Conservation (phyloP, 1,284 basidiomycete species). For the Phlebopus sp. region DNA sequence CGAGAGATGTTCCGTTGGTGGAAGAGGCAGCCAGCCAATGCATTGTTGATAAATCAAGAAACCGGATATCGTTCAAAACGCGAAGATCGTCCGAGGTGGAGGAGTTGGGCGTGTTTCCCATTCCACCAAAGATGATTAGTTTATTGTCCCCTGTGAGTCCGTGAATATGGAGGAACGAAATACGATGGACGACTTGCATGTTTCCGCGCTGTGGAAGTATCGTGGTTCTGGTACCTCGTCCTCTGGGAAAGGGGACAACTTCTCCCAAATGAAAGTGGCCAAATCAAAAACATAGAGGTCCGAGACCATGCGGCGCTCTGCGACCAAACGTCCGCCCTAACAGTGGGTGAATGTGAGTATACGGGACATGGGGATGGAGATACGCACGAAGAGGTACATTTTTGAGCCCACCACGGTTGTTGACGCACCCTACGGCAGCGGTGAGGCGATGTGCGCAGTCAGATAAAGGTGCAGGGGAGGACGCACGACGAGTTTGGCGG, state of each 20-base stretch:
- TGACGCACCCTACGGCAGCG: conserved; percentile 62
- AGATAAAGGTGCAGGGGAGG: conserved; percentile 3
- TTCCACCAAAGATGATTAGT: conserved; percentile 89
- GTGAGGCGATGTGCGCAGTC: neutral
- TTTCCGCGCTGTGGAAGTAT: conserved; percentile 90
- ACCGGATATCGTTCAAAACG: conserved; percentile 82
- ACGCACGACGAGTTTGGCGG: conserved; percentile 84
- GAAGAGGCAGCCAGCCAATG: conserved; percentile 66
- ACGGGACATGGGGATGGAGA: neutral
- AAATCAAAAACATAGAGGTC: conserved; percentile 89
- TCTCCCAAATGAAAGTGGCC: conserved; percentile 75
- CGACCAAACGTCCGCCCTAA: conserved; percentile 83
- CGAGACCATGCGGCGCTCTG: conserved; percentile 82
- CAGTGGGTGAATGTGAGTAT: conserved; percentile 9
- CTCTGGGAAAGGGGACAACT: conserved; percentile 57
- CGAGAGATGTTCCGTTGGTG: conserved; percentile 27
- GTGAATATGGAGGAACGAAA: conserved; percentile 3
- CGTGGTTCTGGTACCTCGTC: conserved; percentile 72
- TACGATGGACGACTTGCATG: conserved; percentile 54
- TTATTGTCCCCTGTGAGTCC: conserved; percentile 72
- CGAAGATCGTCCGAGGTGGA: conserved; percentile 69
- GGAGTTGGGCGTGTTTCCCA: conserved; percentile 75
- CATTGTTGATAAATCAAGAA: conserved; percentile 71
- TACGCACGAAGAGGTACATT: conserved; percentile 80
- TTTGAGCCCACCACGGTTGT: conserved; percentile 81